Evolutionary conservation across 169 alveolate species (phyloP), one percentile per base, ranked within the genome.

Genomic region (Plasmodium billcollinsi): DNA sequence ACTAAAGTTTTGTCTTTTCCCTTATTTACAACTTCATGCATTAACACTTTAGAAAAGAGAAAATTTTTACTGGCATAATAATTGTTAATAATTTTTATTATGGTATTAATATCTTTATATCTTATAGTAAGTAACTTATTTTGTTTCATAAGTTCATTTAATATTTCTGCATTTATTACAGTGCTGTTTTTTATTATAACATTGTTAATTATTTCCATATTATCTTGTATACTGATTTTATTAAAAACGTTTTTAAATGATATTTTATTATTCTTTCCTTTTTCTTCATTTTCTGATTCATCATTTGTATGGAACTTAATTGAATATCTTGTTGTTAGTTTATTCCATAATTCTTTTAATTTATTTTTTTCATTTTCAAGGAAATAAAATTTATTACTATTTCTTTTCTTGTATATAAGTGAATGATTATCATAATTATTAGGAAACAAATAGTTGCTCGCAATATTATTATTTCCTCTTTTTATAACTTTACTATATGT

Each of bases 341-440:
- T 20, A n/a, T 66, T 18, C 89, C 89, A 78, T 29, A 78, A 47
- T 66, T 65, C 63, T 78, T 78, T 78, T 52, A 78, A 78, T 58
- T 65, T 78, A 78, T 65, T 78, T 74, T 59, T 74, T 45, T 50
- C 67, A 78, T 66, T 78, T 50, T 66, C 66, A 21, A 78, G 71
- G 47, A 47, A 78, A 26, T 65, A 70, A 43, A 78, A 21, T 14
- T 78, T 66, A 24, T 58, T 26, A 1, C 5, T 18, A 45, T 29
- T 78, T 52, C 59, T 50, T 26, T 66, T 52, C 62, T 70, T 65
- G 54, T 49, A 50, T 20, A 9, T 71, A 18, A 2, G 47, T 71
- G 24, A 15, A 14, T 45, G 14, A 43, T 45, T 29, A 39, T 65
- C 24, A 58, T 76, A 24, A n/a, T 62, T n/a, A 29, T n/a, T 39